Evolutionary conservation across 2,329 filamentous ascomycete species (phyloP).

Genomic region (Diplodia corticola): DNA sequence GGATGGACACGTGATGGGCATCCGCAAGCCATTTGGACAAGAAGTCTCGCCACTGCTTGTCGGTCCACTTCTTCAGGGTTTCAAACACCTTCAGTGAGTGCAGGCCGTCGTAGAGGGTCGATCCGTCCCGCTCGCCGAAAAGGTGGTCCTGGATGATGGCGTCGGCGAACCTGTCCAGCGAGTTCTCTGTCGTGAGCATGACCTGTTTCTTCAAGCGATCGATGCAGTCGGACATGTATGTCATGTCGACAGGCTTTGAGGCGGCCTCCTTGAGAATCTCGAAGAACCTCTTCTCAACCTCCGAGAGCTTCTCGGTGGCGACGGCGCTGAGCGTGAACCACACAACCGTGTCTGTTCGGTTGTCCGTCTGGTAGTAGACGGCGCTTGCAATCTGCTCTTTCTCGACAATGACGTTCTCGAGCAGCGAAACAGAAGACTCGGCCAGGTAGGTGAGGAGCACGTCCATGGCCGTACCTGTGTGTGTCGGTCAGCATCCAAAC

Average conservation of each 20-base stretch:
- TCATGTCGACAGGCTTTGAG: slow-evolving; percentile 80
- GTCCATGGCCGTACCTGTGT: slow-evolving; percentile 67
- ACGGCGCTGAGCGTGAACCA: slow-evolving; percentile 86
- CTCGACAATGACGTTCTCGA: slow-evolving; percentile 92
- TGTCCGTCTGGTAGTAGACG: slow-evolving; percentile 76
- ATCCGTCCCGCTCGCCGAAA: slow-evolving; percentile 83
- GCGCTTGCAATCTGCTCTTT: slow-evolving; percentile 88
- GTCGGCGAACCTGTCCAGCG: slow-evolving; percentile 76
- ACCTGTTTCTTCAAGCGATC: slow-evolving; percentile 76
- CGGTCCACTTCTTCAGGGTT: slow-evolving; percentile 73
- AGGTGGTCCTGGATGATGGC: slow-evolving; percentile 91
- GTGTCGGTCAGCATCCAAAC: slow-evolving; percentile 13
- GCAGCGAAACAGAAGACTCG: slow-evolving; percentile 86
- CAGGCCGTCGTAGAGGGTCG: slow-evolving; percentile 43
- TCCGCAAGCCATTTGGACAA: slow-evolving; percentile 82
- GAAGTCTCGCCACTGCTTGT: slow-evolving; percentile 80
- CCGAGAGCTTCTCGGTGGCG: slow-evolving; percentile 77
- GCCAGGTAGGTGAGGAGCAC: slow-evolving; percentile 83
- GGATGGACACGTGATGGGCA: slow-evolving; percentile 80
- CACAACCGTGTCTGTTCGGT: slow-evolving; percentile 77
- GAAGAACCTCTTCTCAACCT: slow-evolving; percentile 83
- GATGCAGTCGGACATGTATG: slow-evolving; percentile 86
- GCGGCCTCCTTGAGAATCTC: slow-evolving; percentile 80
- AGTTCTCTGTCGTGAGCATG: slow-evolving; percentile 80
- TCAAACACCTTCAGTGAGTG: slow-evolving; percentile 58